Percentiles rank a stretch among this genome's conserved stretches.
phyloP scores from a whole-genome alignment of 1,284 basidiomycete species.

The Grifola frondosa region DNA sequence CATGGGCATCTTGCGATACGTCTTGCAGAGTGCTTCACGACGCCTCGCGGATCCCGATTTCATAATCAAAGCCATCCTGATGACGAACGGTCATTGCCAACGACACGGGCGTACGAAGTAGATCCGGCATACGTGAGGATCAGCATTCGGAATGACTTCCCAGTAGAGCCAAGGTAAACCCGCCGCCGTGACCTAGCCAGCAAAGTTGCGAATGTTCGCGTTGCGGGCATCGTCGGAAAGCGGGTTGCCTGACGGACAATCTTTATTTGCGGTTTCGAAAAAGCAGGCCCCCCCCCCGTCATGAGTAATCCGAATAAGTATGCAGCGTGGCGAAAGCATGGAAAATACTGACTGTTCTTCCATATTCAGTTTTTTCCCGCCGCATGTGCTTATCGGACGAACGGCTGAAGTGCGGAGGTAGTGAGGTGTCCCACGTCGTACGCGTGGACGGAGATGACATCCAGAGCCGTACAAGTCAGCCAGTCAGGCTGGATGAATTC shows the following conservation, averaged over 20 bases:
- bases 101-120: no score
- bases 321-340: background rate
- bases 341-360: conserved; percentile 36
- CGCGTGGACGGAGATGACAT: conserved; percentile 40
- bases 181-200: conserved; percentile 34
- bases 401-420: conserved; percentile 30
- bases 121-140: conserved; percentile 32
- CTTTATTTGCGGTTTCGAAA: conserved; percentile 32
- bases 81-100: background rate
- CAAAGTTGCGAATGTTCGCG: conserved; percentile 32
- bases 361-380: conserved; percentile 34
- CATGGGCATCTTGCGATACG: conserved; percentile 19
- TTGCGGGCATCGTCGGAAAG: conserved; percentile 27
- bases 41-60: conserved; percentile 29
- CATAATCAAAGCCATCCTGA: conserved; percentile 34
- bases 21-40: conserved; percentile 25
- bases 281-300: conserved; percentile 34
- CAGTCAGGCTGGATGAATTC: conserved; percentile 37
- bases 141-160: conserved; percentile 37
- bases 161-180: conserved; percentile 40
- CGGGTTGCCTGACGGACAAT: conserved; percentile 26
- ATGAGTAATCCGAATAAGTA: background rate
- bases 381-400: conserved; percentile 30
- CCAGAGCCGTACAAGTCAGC: conserved; percentile 34
- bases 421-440: conserved; percentile 35